phyloP scores from a whole-genome alignment of 345 rosid genomes.

The Linum usitatissimum region DNA sequence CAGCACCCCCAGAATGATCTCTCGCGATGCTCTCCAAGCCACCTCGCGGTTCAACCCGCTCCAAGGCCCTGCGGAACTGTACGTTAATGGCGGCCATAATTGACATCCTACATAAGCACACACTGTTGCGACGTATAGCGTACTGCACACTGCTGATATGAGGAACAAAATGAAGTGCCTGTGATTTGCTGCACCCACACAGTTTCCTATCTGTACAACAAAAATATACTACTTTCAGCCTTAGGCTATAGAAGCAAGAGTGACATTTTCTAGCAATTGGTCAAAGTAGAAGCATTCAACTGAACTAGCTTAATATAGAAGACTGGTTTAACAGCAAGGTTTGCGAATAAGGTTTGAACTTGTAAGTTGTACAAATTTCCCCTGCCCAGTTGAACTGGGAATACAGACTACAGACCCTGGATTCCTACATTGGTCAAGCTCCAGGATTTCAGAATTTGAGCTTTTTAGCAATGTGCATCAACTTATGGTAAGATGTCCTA shows the following conservation, averaged over 20 bases:
- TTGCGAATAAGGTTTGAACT: too few relatives aligned
- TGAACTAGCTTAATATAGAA: too few relatives aligned
- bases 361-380: too few relatives aligned
- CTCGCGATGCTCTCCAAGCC: slow-evolving; percentile 37
- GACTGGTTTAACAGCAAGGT: too few relatives aligned
- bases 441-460: not conserved
- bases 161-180: slow-evolving; percentile 45
- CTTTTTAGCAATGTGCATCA: not conserved
- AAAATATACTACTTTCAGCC: not conserved
- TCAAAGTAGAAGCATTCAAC: not conserved
- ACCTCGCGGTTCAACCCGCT: slow-evolving; percentile 14
- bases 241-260: not conserved
- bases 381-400: too few relatives aligned
- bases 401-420: too few relatives aligned
- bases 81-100: slow-evolving; percentile 40
- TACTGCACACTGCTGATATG: slow-evolving; percentile 47
- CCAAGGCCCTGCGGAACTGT: slow-evolving; percentile 9
- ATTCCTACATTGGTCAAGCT: not conserved
- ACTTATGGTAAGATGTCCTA: not conserved
- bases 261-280: not conserved
- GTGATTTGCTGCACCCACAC: slow-evolving; percentile 87
- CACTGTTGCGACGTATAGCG: slow-evolving; percentile 23
- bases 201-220: slow-evolving; percentile 77
- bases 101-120: slow-evolving; percentile 35
- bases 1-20: slow-evolving; percentile 31